Evolutionary conservation across 352 stramenopile species (phyloP), one percentile per base, ranked within the genome.

Genomic region (Globisporangium spinosum): DNA sequence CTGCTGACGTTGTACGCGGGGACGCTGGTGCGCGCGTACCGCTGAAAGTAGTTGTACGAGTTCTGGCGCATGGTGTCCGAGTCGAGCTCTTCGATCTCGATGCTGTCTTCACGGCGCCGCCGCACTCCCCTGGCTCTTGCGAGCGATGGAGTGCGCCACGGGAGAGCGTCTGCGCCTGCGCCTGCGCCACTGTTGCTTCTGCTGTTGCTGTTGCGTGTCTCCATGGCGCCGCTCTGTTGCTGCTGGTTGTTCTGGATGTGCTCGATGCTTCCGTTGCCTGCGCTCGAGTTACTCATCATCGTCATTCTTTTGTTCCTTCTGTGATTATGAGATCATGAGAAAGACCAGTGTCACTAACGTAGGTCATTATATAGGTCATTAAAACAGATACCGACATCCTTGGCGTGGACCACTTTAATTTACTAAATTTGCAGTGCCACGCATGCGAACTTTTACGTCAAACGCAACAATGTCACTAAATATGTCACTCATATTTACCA

Each of bases 41-140:
- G 80, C 54, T 90, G 78, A 49, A 90, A 89, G 73, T 85, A 89
- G 64, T 89, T 90, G 72, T 89, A 89, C 53, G 81, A 77, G 63
- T 69, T 86, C 64, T 89, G 83, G 5, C 82, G 80, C 82, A 92
- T 90, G 1, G 84, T 83, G 45, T 80, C 70, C 43, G 83, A 87
- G 63, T 90, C 83, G 62, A 91, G 68, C 53, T 89, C 78, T 68
- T 89, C 79, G 57, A 91, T 85, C 65, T 89, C 81, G 51, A 89
- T 47, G 40, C 64, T 58, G 6, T 54, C 75, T 12, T 82, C 83
- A 17, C 87, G 79, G 49, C 79, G 79, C 0, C 83, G 79, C 22
- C 83, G 81, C 58, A 89, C 71, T 15, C 83, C 79, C 27, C 67
- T 65, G 10, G 15, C 45, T 51, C 35, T 35, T 34, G 38, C 22